Conservation (phyloP, 108 stramenopile genomes). For the Pelagomonas calceolata region DNA sequence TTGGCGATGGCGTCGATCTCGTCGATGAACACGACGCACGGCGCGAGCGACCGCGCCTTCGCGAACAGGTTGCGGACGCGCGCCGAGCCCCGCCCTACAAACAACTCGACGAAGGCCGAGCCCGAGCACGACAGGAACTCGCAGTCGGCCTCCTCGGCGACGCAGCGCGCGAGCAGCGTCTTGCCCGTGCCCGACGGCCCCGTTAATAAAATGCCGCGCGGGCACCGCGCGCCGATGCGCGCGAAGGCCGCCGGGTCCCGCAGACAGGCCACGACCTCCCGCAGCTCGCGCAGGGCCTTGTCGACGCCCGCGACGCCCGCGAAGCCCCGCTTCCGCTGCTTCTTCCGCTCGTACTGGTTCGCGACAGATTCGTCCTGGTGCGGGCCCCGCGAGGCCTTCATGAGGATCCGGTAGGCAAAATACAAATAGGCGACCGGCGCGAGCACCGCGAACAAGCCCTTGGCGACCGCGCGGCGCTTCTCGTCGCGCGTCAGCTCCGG, state of each 20-base stretch:
- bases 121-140: conserved; percentile 82
- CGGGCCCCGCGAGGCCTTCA: no score
- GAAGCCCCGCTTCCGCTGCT: no score
- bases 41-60: conserved; percentile 69
- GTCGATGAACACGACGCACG: conserved; percentile 97
- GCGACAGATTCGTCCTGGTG: no score
- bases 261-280: conserved; percentile 89
- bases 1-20: conserved; percentile 94
- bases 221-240: conserved; percentile 42
- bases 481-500: no score
- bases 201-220: conserved; percentile 23
- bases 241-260: conserved; percentile 69
- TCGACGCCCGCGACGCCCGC: conserved; percentile 81
- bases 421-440: no score
- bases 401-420: no score
- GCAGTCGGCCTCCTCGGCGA: conserved; percentile 96
- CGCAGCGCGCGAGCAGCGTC: conserved; percentile 89
- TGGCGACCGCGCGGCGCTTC: no score
- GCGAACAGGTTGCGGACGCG: conserved; percentile 90
- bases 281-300: conserved; percentile 81
- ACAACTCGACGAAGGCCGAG: conserved; percentile 90
- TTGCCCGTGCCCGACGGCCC: not conserved
- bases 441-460: no score
- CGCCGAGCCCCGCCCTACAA: conserved; percentile 54
- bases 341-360: no score